Evolutionary conservation across 2,329 filamentous ascomycete species (phyloP).

Genomic region (Aureobasidium musti): DNA sequence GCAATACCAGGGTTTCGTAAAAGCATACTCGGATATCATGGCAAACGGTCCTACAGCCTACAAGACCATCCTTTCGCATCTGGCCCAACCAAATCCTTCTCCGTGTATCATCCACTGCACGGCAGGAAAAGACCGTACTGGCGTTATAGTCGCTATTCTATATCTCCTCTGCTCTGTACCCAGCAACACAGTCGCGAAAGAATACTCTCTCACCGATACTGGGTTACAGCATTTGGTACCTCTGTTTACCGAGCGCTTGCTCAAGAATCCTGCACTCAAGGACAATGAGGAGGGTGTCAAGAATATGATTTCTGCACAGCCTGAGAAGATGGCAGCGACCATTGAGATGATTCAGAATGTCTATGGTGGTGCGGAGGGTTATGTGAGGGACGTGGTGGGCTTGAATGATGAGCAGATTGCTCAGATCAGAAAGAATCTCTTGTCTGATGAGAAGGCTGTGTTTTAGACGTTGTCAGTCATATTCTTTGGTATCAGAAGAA

Average conservation of each 20-base stretch:
- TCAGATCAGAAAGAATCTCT: constrained; percentile 54
- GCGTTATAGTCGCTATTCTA: constrained; percentile 67
- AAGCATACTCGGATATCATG: constrained; percentile 65
- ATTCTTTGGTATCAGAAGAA: too few species aligned
- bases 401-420: constrained; percentile 59
- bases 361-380: constrained; percentile 66
- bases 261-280: constrained; percentile 54
- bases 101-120: constrained; percentile 69
- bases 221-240: constrained; percentile 55
- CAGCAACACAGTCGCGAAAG: constrained; percentile 61
- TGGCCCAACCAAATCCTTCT: constrained; percentile 49
- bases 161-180: constrained; percentile 64
- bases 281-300: constrained; percentile 49
- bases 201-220: constrained; percentile 67
- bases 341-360: constrained; percentile 58
- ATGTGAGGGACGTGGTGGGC: constrained; percentile 61
- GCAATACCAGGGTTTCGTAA: constrained; percentile 56
- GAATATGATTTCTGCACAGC: constrained; percentile 50
- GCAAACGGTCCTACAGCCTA: constrained; percentile 56
- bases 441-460: neutral
- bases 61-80: constrained; percentile 61
- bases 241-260: constrained; percentile 55
- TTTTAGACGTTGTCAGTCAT: neutral
- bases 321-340: constrained; percentile 55
- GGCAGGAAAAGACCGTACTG: constrained; percentile 76